phyloP scores from a whole-genome alignment of 345 rosid genomes.

The Aethionema arabicum region DNA sequence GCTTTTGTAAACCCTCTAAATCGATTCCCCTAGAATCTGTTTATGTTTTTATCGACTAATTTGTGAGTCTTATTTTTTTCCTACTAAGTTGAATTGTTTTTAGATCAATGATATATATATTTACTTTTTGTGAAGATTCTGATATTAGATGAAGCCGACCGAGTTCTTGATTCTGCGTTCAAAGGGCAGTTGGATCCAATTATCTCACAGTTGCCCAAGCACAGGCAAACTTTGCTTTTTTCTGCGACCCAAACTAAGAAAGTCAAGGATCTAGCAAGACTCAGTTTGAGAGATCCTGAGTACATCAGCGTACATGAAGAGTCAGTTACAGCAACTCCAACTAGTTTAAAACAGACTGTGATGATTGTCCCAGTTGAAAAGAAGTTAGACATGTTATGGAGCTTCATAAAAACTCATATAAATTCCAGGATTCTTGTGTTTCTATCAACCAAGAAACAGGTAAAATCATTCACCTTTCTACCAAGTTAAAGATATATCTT shows the following conservation, averaged over 20 bases:
- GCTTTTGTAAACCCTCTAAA: slow-evolving; percentile 5
- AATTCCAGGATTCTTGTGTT: slow-evolving; percentile 81
- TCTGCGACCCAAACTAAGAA: slow-evolving; percentile 96
- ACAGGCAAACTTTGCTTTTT: slow-evolving; percentile 85
- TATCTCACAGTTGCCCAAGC: slow-evolving; percentile 77
- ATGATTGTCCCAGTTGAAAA: slow-evolving; percentile 85
- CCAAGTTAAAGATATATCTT: neutral
- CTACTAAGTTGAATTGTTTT: neutral
- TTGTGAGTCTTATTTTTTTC: neutral
- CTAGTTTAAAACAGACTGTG: slow-evolving; percentile 72
- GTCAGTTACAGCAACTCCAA: slow-evolving; percentile 78
- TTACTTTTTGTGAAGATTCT: slow-evolving; percentile 53
- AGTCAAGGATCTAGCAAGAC: slow-evolving; percentile 94
- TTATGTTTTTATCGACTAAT: slow-evolving; percentile 1
- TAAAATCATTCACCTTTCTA: slow-evolving; percentile 31
- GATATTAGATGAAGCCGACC: slow-evolving; percentile 99
- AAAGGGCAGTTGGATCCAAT: slow-evolving; percentile 84
- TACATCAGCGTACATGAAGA: slow-evolving; percentile 87
- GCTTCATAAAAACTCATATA: slow-evolving; percentile 82
- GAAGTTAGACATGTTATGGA: slow-evolving; percentile 90
- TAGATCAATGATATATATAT: neutral
- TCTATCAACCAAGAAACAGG: slow-evolving; percentile 94
- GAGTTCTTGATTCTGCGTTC: slow-evolving; percentile 88
- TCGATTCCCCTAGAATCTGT: neutral
- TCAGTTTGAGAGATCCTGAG: slow-evolving; percentile 94